Evolutionary conservation across 768 basidiomycete genomes (phyloP).

Genomic region (Pholiota microspora): DNA sequence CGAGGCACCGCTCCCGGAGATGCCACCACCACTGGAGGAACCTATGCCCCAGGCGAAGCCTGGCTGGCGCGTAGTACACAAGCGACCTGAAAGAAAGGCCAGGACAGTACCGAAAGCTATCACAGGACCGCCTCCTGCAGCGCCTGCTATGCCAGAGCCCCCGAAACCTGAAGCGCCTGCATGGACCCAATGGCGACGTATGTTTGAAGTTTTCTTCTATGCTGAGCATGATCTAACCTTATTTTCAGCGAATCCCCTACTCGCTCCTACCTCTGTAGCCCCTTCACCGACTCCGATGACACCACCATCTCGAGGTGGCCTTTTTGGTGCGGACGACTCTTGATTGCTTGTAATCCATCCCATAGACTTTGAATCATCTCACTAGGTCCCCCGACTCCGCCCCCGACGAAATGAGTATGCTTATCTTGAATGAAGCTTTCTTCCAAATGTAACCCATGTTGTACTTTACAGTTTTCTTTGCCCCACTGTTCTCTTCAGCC

Average conservation of each 20-base stretch:
- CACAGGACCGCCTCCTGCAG: slow-evolving; percentile 35
- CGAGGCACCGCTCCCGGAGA: slow-evolving; percentile 36
- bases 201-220: too few species aligned
- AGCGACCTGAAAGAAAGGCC: slow-evolving; percentile 55
- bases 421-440: too few species aligned
- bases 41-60: slow-evolving; percentile 54
- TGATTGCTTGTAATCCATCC: neutral
- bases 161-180: slow-evolving; percentile 61
- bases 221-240: neutral
- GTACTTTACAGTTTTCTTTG: too few species aligned
- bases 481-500: too few species aligned
- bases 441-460: too few species aligned
- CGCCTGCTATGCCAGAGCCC: slow-evolving; percentile 39
- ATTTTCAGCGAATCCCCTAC: slow-evolving; percentile 58
- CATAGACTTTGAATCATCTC: neutral
- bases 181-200: slow-evolving; percentile 87
- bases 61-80: slow-evolving; percentile 74
- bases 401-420: too few species aligned
- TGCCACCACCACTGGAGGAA: slow-evolving; percentile 47
- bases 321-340: slow-evolving; percentile 54
- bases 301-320: slow-evolving; percentile 55
- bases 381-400: slow-evolving; percentile 31
- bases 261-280: slow-evolving; percentile 44
- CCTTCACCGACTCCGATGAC: slow-evolving; percentile 38
- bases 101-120: slow-evolving; percentile 41